Evolutionary conservation across 2,329 filamentous ascomycete species (phyloP), one percentile per base, ranked within the genome.

Genomic region (Colletotrichum coccodes): DNA sequence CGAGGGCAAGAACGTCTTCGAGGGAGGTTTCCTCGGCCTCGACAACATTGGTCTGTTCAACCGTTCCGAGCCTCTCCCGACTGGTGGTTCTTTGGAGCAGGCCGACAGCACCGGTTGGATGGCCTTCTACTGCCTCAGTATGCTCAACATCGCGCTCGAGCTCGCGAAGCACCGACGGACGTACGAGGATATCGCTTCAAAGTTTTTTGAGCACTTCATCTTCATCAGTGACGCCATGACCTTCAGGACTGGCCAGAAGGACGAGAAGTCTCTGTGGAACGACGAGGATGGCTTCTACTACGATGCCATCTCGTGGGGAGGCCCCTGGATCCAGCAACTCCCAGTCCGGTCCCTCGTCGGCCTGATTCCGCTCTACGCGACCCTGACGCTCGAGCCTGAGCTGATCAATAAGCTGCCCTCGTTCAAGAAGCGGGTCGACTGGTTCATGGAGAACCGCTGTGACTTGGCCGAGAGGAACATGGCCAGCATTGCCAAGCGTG

Each of bases 1-100:
- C 12, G 94, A 97, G 11, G 95, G 94, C 75, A 98, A 98, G 84
- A 98, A 98, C 76, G 92, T 98, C 32, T 98, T 98, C 73, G 96
- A 98, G 77, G 96, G 95, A 73, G 95, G 95, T 49, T 98, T 98
- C 85, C 85, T 98, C 8, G 95, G 95, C 52, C 85, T 98, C 60
- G 95, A 98, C 87, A 98, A 98, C 78, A 98, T 98, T 79, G 96
- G 96, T 61, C 83, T 98, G 40, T 98, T 98, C 88, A 98, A 98
- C 81, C 92, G 95, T 52, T 98, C 95, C 0, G 95, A 98, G 79
- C 95, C 96, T 30, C 83, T 98, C 44, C 95, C 95, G 0, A 98
- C 96, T 0, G 95, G 95, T 36, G 95, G 96, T 81, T 91, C 94
- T 3, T 88, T 98, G 9, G 95, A 98, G 80, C 95, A 98, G 82